Evolutionary conservation across 495 filamentous ascomycete species (phyloP).

Genomic region (Chaetomidium leptoderma): DNA sequence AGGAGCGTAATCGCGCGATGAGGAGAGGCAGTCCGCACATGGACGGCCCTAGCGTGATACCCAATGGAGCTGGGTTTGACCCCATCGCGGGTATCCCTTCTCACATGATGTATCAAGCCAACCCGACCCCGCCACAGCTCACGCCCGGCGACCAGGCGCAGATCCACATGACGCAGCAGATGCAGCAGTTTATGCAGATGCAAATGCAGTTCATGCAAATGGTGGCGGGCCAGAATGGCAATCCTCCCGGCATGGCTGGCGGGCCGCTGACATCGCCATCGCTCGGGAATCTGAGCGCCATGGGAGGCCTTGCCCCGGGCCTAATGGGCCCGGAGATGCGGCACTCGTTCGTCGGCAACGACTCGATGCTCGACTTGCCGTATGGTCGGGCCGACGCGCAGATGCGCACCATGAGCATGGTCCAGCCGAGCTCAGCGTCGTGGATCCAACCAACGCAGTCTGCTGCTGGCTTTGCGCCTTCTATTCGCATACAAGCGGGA

Average conservation of each 20-base stretch:
- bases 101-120: constrained; percentile 48
- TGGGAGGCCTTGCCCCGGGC: constrained; percentile 25
- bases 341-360: constrained; percentile 42
- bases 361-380: constrained; percentile 37
- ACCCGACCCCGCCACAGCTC: constrained; percentile 40
- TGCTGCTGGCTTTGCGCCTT: constrained; percentile 42
- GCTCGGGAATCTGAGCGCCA: constrained; percentile 13
- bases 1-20: constrained; percentile 74
- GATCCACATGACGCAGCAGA: constrained; percentile 80
- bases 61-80: constrained; percentile 35
- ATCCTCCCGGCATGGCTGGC: constrained; percentile 27
- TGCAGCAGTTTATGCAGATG: constrained; percentile 88
- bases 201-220: constrained; percentile 81
- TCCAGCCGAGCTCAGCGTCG: constrained; percentile 61
- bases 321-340: constrained; percentile 33
- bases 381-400: constrained; percentile 36
- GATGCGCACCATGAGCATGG: constrained; percentile 72
- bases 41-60: constrained; percentile 39
- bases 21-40: constrained; percentile 73
- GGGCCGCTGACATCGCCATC: constrained; percentile 13
- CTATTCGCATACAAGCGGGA: constrained; percentile 41
- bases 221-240: constrained; percentile 46
- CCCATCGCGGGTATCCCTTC: constrained; percentile 43
- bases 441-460: constrained; percentile 42
- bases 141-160: constrained; percentile 69